Evolutionary conservation across 148 eudicot genomes (phyloP).

Genomic region (Persicaria tinctoria): DNA sequence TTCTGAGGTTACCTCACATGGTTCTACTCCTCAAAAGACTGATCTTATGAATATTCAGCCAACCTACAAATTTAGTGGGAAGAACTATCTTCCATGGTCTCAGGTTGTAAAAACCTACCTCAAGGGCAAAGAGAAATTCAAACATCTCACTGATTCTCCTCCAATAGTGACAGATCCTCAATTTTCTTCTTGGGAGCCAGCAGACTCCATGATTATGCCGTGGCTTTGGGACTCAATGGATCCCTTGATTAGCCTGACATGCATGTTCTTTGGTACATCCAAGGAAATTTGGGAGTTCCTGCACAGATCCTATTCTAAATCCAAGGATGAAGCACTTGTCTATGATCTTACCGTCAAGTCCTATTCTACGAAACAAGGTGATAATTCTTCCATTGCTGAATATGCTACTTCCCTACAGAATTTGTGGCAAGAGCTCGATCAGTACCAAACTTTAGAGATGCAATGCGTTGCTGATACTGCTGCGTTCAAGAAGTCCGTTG

Average conservation of each 20-base stretch:
- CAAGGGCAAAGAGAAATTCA: background rate
- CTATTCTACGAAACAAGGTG: too few species aligned
- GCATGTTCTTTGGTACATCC: too few species aligned
- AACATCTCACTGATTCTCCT: background rate
- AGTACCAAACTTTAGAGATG: background rate
- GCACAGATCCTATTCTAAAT: too few species aligned
- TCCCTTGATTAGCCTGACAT: too few species aligned
- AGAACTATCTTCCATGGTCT: background rate
- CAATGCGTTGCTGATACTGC: too few species aligned
- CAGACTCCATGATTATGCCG: background rate
- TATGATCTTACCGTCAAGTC: too few species aligned
- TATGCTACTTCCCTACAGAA: background rate
- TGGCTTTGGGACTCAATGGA: background rate
- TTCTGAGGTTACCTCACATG: too few species aligned
- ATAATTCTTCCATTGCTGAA: background rate
- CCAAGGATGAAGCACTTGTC: too few species aligned
- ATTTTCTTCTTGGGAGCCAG: background rate
- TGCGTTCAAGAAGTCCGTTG: too few species aligned
- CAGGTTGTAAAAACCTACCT: background rate
- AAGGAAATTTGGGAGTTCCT: too few species aligned
- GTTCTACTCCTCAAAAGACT: background rate
- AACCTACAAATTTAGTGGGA: background rate
- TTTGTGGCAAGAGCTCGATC: background rate
- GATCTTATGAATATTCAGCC: background rate
- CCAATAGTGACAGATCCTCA: background rate